Percentiles rank a stretch among this genome's conserved stretches.
Evolutionary conservation across 2,329 filamentous ascomycete species (phyloP).

Genomic region (Massarina eburnea): DNA sequence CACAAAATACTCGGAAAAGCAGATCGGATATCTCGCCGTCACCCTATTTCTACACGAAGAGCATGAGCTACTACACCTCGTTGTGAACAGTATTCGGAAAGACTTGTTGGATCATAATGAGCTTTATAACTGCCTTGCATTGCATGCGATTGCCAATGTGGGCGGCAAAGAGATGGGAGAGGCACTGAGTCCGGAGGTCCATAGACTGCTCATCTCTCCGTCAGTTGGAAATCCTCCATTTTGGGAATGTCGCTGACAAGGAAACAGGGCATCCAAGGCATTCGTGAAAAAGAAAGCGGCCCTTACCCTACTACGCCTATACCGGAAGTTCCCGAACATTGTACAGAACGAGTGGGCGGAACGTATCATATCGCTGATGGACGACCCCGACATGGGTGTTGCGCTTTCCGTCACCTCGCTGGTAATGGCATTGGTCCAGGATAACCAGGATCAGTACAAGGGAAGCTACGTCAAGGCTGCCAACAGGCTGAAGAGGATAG

Average conservation of each 20-base stretch:
- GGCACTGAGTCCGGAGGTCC: conserved; percentile 86
- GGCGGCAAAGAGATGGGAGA: conserved; percentile 97
- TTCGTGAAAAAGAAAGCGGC: conserved; percentile 99
- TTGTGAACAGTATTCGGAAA: conserved; percentile 98
- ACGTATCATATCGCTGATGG: conserved; percentile 98
- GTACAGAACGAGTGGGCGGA: conserved; percentile 97
- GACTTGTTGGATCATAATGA: conserved; percentile 94
- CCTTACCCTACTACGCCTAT: conserved; percentile 85
- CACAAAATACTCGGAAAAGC: conserved; percentile 97
- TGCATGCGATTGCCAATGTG: conserved; percentile 98
- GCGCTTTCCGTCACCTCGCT: conserved; percentile 93
- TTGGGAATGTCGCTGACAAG: conserved; percentile 21
- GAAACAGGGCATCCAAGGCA: conserved; percentile 74
- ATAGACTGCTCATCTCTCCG: conserved; percentile 92
- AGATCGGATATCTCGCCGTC: conserved; percentile 97
- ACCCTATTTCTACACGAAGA: conserved; percentile 96
- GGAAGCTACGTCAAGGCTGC: conserved; percentile 94
- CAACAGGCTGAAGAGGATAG: conserved; percentile 81
- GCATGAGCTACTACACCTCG: conserved; percentile 91
- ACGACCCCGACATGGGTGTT: conserved; percentile 91
- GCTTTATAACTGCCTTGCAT: conserved; percentile 91
- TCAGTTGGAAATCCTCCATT: conserved; percentile 50
- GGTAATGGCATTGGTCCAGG: conserved; percentile 91
- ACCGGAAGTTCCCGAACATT: conserved; percentile 91
- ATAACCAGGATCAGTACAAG: conserved; percentile 91